Percentiles rank a stretch among this genome's conserved stretches.
These are phyloP conservation scores for Ogataea trehalophila DNA, from an alignment of 805 yeast genomes.

Conservation along the genomic window DNA sequence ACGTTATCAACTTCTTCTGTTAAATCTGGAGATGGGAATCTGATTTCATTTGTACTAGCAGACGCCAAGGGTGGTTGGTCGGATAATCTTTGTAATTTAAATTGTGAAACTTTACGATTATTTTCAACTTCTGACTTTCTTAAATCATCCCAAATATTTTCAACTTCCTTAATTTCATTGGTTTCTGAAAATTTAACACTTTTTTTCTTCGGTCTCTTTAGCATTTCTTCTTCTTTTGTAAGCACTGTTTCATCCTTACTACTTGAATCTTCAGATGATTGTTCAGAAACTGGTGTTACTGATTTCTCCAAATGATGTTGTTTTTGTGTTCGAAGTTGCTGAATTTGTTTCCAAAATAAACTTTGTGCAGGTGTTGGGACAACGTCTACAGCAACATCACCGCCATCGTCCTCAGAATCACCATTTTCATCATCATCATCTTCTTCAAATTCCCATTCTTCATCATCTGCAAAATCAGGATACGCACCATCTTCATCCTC, in stretches of 20 bases:
- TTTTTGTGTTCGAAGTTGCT: constrained; percentile 25
- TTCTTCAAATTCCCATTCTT: constrained; percentile 18
- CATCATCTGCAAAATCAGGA: constrained; percentile 22
- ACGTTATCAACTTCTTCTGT: constrained; percentile 5
- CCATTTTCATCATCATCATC: constrained; percentile 25
- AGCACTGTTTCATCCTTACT: no score
- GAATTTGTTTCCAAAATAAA: constrained; percentile 39
- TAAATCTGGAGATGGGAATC: constrained; percentile 9
- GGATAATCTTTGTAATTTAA: constrained; percentile 19
- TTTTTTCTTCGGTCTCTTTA: constrained; percentile 28
- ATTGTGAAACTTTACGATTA: constrained; percentile 11
- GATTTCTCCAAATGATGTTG: not conserved
- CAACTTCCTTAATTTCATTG: constrained; percentile 56
- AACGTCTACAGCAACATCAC: constrained; percentile 5
- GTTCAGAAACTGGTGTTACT: not conserved
- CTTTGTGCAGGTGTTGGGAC: constrained; percentile 31
- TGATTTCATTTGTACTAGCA: constrained; percentile 2
- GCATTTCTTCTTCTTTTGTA: not conserved
- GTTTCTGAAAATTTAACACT: constrained; percentile 50
- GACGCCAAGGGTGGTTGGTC: constrained; percentile 7
- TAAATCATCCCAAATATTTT: constrained; percentile 47
- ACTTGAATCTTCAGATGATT: not conserved
- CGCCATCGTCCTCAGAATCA: constrained; percentile 11
- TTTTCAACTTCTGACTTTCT: constrained; percentile 25
- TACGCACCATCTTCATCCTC: constrained; percentile 18